Percentiles rank a stretch among this genome's conserved stretches.
Evolutionary conservation across 108 stramenopile genomes (phyloP).

Genomic region (Fragilariopsis cylindrus): DNA sequence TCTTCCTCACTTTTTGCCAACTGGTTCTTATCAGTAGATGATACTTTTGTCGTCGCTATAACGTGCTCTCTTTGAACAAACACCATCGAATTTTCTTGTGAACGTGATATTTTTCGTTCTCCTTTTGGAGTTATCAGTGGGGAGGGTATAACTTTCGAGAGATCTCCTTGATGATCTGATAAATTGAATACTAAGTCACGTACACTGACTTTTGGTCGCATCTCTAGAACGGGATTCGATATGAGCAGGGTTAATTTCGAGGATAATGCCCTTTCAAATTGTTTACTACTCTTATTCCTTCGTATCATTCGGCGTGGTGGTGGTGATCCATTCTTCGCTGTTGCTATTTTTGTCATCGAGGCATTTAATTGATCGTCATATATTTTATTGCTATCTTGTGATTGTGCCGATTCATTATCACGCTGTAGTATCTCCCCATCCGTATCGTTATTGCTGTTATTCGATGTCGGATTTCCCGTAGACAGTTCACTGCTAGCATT

Average conservation of each 20-base stretch:
- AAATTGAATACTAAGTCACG: slow-evolving; percentile 22
- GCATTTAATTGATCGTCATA: background rate
- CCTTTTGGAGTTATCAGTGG: background rate
- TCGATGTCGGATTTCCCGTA: background rate
- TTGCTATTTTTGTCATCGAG: background rate
- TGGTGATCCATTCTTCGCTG: background rate
- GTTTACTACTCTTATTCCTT: too few species aligned
- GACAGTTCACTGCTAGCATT: background rate
- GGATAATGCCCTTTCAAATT: background rate
- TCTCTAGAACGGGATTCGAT: slow-evolving; percentile 34
- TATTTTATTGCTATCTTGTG: background rate
- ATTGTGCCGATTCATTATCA: background rate
- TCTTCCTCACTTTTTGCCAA: slow-evolving; percentile 14
- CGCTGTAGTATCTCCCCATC: background rate
- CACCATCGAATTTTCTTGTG: background rate
- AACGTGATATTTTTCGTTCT: background rate
- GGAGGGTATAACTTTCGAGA: slow-evolving; percentile 2
- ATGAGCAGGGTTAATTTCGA: background rate
- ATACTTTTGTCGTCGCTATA: slow-evolving; percentile 2
- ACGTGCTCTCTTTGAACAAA: background rate
- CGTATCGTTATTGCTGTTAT: background rate
- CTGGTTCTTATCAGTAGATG: background rate
- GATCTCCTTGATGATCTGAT: background rate
- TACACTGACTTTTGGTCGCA: slow-evolving; percentile 19
- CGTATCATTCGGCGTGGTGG: too few species aligned